Conservation (phyloP, 495 filamentous ascomycete genomes). For the Recurvomyces mirabilis region DNA sequence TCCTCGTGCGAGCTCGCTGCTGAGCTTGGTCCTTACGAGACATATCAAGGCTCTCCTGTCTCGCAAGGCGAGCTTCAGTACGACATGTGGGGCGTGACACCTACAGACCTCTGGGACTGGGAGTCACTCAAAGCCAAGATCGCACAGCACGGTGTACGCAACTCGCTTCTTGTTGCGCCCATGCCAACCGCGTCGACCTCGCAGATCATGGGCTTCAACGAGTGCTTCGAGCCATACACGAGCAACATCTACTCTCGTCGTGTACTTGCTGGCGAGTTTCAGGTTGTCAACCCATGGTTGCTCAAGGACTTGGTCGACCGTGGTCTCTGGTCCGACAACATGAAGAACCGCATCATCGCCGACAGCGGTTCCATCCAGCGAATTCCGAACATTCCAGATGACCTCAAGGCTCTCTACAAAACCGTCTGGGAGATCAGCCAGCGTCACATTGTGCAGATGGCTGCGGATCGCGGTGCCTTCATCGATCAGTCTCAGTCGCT, state of each 20-base stretch:
- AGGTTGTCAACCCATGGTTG: conserved; percentile 98
- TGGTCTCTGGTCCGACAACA: conserved; percentile 97
- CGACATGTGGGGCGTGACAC: conserved; percentile 95
- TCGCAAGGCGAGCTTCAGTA: conserved; percentile 95
- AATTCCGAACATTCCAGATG: conserved; percentile 87
- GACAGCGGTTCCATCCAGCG: conserved; percentile 93
- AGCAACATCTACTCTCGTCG: conserved; percentile 99
- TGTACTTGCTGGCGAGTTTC: conserved; percentile 96
- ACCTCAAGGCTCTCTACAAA: conserved; percentile 97
- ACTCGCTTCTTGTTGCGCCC: conserved; percentile 86
- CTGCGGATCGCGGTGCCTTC: conserved; percentile 92
- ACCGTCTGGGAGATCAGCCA: conserved; percentile 99
- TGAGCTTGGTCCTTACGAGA: conserved; percentile 70
- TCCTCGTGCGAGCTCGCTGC: conserved; percentile 78
- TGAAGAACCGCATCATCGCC: conserved; percentile 99
- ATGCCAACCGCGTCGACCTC: conserved; percentile 96
- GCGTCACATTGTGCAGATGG: conserved; percentile 90
- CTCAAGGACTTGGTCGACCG: conserved; percentile 96
- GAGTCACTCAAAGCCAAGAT: conserved; percentile 77
- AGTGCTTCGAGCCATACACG: conserved; percentile 99
- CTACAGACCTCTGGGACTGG: conserved; percentile 96
- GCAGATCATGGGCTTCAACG: conserved; percentile 96
- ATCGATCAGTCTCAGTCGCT: conserved; percentile 98
- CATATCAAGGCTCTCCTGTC: conserved; percentile 85
- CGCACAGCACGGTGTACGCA: conserved; percentile 81